A percentile compares a stretch with the other conserved stretches of the same genome.
Conservation (phyloP, 140 eudicot species). For the Bidens hawaiensis region DNA sequence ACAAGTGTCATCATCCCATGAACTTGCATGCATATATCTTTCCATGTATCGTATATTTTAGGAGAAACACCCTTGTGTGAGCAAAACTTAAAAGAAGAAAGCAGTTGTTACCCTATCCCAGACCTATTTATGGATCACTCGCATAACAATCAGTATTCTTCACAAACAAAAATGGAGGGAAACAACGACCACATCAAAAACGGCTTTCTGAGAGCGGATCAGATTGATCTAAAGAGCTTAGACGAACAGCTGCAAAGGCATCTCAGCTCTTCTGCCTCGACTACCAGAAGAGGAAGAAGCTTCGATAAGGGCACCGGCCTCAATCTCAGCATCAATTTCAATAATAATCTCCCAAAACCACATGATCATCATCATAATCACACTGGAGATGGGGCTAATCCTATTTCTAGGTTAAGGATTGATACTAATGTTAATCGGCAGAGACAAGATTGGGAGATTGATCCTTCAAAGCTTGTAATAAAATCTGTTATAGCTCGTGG, state of each 20-base stretch:
- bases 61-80: neutral
- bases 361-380: conserved; percentile 13
- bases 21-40: conserved; percentile 26
- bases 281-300: conserved; percentile 26
- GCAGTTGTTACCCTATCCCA: neutral
- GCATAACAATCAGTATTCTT: conserved; percentile 4
- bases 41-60: conserved; percentile 5
- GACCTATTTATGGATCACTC: conserved; percentile 10
- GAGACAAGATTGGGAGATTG: conserved; percentile 94
- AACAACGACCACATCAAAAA: conserved; percentile 36
- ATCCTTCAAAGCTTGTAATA: conserved; percentile 71
- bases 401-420: conserved; percentile 21
- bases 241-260: conserved; percentile 86
- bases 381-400: conserved; percentile 2
- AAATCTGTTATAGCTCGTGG: conserved; percentile 93
- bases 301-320: conserved; percentile 12
- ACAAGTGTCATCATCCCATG: conserved; percentile 24
- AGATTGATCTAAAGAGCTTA: conserved; percentile 91
- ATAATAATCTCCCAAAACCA: neutral
- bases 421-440: conserved; percentile 26
- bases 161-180: conserved; percentile 26
- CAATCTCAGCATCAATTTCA: conserved; percentile 11
- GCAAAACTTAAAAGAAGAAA: conserved; percentile 4
- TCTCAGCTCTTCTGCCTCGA: conserved; percentile 41
- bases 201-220: conserved; percentile 87